Conservation (phyloP, 202 grass and related monocot species). For the Zoysia matrella region DNA sequence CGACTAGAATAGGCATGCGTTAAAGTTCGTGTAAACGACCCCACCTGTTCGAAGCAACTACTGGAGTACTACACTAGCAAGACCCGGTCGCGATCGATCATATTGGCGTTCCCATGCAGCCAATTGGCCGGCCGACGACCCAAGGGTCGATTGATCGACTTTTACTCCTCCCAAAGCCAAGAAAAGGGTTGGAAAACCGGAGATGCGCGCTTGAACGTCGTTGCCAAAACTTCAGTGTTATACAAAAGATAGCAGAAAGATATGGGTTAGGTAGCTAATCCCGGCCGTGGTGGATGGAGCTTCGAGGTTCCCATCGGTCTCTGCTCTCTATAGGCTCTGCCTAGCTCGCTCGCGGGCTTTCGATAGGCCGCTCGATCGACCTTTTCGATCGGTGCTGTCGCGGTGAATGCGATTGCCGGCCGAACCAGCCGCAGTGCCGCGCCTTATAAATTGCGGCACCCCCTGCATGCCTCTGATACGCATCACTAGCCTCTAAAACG, state of each 20-base stretch:
- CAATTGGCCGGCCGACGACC: conserved; percentile 12
- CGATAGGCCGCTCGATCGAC: neutral
- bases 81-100: neutral
- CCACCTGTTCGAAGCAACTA: neutral
- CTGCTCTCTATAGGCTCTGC: neutral
- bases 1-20: neutral
- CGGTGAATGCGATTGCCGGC: conserved; percentile 43
- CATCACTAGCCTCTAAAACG: neutral
- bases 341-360: neutral
- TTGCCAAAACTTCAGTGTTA: conserved; percentile 56
- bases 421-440: no score
- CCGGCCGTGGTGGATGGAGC: conserved; percentile 7
- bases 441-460: conserved; percentile 45
- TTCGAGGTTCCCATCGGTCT: neutral
- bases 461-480: conserved; percentile 19
- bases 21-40: conserved; percentile 23
- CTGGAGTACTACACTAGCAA: neutral
- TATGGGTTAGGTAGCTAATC: conserved; percentile 56
- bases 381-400: neutral
- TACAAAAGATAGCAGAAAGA: conserved; percentile 56
- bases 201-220: conserved; percentile 28
- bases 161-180: conserved; percentile 59
- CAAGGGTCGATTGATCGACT: conserved; percentile 35
- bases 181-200: conserved; percentile 33
- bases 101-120: conserved; percentile 18